Conservation (phyloP, 208 protist genomes). For the Herpetomonas tarakana region DNA sequence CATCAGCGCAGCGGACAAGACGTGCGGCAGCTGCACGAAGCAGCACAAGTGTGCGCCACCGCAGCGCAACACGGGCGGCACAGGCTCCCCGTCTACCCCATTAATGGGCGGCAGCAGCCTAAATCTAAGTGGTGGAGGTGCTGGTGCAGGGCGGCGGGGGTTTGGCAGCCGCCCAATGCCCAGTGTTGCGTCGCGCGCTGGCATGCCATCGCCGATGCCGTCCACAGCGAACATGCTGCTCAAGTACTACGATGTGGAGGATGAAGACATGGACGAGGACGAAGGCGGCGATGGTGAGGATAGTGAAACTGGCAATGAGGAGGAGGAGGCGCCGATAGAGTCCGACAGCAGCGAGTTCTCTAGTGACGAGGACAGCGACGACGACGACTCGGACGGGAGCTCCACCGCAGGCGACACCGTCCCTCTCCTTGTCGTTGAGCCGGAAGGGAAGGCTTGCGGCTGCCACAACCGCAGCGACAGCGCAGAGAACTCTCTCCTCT, state of each 20-base stretch:
- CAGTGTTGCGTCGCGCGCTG: conserved; percentile 11
- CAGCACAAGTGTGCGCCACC: background rate
- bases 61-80: background rate
- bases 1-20: background rate
- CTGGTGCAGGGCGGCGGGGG: background rate
- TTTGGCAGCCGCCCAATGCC: background rate
- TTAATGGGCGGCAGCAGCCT: conserved; percentile 2
- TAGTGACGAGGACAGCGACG: conserved; percentile 4
- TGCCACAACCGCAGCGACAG: no score
- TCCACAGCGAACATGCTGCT: conserved; percentile 67
- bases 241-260: conserved; percentile 34
- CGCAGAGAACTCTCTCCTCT: no score
- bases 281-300: conserved; percentile 3
- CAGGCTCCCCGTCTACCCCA: background rate
- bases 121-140: background rate
- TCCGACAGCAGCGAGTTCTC: background rate
- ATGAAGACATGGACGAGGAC: conserved; percentile 20
- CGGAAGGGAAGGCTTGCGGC: no score
- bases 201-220: conserved; percentile 59
- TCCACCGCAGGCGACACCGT: background rate
- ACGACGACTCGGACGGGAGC: background rate
- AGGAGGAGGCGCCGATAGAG: conserved; percentile 7
- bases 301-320: no score
- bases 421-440: no score
- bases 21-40: background rate